These are phyloP conservation scores for Eimeria sp. DNA, from an alignment of 169 alveolate genomes.

Conservation along the genomic window DNA sequence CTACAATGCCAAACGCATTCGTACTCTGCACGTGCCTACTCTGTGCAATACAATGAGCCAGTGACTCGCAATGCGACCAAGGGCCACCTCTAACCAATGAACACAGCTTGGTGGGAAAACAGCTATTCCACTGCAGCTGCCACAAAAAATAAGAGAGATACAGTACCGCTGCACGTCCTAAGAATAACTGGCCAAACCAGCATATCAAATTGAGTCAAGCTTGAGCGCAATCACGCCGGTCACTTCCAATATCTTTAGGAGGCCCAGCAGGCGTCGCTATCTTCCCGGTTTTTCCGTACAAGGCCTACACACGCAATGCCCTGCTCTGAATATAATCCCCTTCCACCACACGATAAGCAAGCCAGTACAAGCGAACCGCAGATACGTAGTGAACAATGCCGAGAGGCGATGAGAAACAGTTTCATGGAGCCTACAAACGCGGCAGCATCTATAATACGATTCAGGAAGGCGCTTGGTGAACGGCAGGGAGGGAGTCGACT, in stretches of 20 bases:
- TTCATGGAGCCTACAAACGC: neutral
- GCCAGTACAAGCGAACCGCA: neutral
- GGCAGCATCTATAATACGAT: neutral
- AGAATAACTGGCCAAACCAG: too few species aligned
- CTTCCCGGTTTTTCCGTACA: neutral
- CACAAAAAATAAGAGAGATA: too few species aligned
- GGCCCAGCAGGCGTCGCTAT: neutral
- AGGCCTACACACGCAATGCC: neutral
- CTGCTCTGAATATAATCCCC: neutral
- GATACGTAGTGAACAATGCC: neutral
- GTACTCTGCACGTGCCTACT: too few species aligned
- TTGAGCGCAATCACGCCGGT: too few species aligned
- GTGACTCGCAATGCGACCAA: too few species aligned
- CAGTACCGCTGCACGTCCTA: too few species aligned
- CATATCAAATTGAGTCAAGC: too few species aligned
- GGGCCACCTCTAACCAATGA: too few species aligned
- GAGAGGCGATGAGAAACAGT: neutral
- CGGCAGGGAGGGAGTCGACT: neutral
- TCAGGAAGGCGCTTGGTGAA: neutral
- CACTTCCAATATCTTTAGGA: neutral
- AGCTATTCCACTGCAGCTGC: too few species aligned
- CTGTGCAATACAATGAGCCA: too few species aligned
- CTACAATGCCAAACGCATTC: too few species aligned
- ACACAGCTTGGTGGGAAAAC: too few species aligned
- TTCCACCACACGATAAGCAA: neutral